Conservation (phyloP, 768 basidiomycete genomes). For the Boletus patriciae region DNA sequence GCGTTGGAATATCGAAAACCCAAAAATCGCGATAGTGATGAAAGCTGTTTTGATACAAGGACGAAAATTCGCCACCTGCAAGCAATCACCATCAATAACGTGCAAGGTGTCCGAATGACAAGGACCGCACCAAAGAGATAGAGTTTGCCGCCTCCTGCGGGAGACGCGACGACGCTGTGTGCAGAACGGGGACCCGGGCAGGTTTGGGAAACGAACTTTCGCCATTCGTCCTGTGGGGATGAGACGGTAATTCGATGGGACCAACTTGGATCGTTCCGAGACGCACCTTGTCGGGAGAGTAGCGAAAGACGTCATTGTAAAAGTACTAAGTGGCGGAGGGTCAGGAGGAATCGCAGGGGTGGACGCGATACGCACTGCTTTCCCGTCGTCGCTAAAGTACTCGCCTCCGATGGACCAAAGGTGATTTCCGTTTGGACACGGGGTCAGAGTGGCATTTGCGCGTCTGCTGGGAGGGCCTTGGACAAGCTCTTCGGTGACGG, state of each 20-base stretch:
- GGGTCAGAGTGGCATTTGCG: conserved; percentile 78
- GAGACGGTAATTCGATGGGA: not conserved
- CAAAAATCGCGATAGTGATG: conserved; percentile 91
- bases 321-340: conserved; percentile 54
- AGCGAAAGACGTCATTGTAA: conserved; percentile 86
- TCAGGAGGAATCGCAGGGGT: not conserved
- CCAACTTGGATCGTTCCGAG: not conserved
- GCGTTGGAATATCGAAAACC: conserved; percentile 77
- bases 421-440: conserved; percentile 78
- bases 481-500: conserved; percentile 81
- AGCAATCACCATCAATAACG: not conserved
- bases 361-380: conserved; percentile 51
- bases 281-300: conserved; percentile 74
- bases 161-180: conserved; percentile 74
- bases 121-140: conserved; percentile 67
- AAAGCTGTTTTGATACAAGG: conserved; percentile 77
- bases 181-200: conserved; percentile 88
- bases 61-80: conserved; percentile 83
- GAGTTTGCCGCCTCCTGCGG: conserved; percentile 81
- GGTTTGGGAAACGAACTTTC: conserved; percentile 77
- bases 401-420: conserved; percentile 87
- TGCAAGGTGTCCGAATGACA: not conserved
- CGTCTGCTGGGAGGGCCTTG: conserved; percentile 80
- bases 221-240: conserved; percentile 74
- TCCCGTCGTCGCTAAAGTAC: conserved; percentile 84